Conservation (phyloP, 306 rosid species). For the Lithocarpus polystachyus region DNA sequence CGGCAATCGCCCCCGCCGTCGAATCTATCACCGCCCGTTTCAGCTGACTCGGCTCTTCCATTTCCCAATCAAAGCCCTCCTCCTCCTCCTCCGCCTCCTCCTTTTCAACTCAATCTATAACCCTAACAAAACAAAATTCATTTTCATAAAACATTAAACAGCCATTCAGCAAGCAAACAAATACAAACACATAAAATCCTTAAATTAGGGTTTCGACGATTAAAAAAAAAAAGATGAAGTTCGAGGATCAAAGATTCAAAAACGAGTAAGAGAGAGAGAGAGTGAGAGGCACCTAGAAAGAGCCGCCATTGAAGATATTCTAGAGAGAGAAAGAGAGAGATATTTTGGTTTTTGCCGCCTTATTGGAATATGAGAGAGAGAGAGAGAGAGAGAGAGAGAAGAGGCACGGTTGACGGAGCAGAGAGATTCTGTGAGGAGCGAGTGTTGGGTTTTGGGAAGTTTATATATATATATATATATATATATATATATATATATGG, state of each 20-base stretch:
- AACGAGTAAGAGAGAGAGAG: not conserved
- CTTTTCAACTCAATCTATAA: slow-evolving; percentile 11
- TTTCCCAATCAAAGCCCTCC: slow-evolving; percentile 41
- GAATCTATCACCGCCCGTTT: slow-evolving; percentile 67
- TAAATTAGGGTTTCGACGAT: slow-evolving; percentile 23
- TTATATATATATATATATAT: no score
- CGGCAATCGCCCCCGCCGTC: slow-evolving; percentile 81
- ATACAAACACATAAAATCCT: not conserved
- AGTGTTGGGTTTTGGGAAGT: no score
- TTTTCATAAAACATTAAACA: not conserved
- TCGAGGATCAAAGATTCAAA: not conserved
- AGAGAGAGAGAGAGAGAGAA: not conserved
- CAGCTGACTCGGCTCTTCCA: slow-evolving; percentile 69
- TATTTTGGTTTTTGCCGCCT: slow-evolving; percentile 27
- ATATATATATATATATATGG: no score
- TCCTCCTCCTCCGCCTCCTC: slow-evolving; percentile 19
- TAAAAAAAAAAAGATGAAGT: not conserved
- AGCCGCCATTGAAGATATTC: slow-evolving; percentile 22
- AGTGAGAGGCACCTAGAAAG: slow-evolving; percentile 18
- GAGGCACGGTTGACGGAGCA: no score
- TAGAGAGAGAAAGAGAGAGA: not conserved
- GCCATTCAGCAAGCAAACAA: not conserved
- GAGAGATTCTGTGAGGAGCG: no score
- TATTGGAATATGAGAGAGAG: slow-evolving; percentile 3
- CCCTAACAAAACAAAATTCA: slow-evolving; percentile 20